Conservation (phyloP, 2,329 filamentous ascomycete genomes). For the Pseudocercospora musae region DNA sequence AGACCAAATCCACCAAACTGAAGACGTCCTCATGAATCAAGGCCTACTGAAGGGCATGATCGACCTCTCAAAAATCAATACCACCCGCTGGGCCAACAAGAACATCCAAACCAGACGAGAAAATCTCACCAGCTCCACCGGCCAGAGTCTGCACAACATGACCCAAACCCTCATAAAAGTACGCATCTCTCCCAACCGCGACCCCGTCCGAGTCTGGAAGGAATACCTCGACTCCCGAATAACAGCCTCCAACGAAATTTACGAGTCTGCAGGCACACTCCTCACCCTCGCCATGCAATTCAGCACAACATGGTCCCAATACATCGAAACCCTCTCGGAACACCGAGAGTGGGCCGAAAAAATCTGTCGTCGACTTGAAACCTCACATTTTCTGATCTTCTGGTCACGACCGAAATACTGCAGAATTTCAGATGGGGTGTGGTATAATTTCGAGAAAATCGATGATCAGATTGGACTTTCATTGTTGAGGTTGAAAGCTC, state of each 20-base stretch:
- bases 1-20: not conserved
- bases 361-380: not conserved
- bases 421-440: not conserved
- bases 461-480: not conserved
- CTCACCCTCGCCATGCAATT: not conserved
- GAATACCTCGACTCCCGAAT: not conserved
- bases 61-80: not conserved
- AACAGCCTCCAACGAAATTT: not conserved
- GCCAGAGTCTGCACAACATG: not conserved
- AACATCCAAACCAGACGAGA: not conserved
- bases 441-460: not conserved
- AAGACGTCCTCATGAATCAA: not conserved
- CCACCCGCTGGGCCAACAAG: not conserved
- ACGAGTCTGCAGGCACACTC: not conserved
- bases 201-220: not conserved
- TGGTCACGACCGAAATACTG: not conserved
- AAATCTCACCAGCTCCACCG: not conserved
- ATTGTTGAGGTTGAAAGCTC: not conserved
- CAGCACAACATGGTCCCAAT: not conserved
- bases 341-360: not conserved
- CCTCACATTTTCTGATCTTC: not conserved
- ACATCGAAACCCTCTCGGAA: not conserved
- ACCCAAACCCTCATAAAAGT: not conserved
- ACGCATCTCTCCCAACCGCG: not conserved
- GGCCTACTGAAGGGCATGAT: not conserved